These are phyloP conservation scores for Macaranga tanarius DNA, from an alignment of 441 rosid genomes.

Conservation along the genomic window DNA sequence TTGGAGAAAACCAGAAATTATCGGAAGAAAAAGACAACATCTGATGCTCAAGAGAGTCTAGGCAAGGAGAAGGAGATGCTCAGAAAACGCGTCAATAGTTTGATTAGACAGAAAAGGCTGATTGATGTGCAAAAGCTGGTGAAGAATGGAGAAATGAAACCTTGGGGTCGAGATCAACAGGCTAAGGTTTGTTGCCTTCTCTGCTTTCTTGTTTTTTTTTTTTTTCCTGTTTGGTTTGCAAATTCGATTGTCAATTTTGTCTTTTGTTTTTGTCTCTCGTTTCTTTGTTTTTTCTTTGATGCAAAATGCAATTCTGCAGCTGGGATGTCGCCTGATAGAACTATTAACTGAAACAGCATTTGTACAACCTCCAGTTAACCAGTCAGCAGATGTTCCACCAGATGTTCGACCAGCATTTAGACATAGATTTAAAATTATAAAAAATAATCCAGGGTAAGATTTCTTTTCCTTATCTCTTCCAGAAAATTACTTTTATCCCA, in stretches of 20 bases:
- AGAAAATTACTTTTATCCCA: conserved; percentile 3
- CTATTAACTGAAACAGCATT: conserved; percentile 74
- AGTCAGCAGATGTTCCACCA: conserved; percentile 61
- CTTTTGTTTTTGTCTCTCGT: not conserved
- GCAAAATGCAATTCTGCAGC: conserved; percentile 42
- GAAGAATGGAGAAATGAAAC: conserved; percentile 58
- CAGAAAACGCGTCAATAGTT: conserved; percentile 67
- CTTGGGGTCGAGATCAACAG: conserved; percentile 82
- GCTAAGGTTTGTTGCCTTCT: conserved; percentile 60
- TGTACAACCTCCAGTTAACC: conserved; percentile 76
- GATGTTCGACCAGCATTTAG: conserved; percentile 90
- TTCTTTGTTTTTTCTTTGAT: conserved; percentile 16
- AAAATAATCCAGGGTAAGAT: conserved; percentile 59
- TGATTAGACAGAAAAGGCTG: conserved; percentile 65
- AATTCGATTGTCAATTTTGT: conserved; percentile 10
- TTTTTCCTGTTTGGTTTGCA: not conserved
- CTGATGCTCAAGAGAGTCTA: conserved; percentile 42
- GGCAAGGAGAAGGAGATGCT: conserved; percentile 57
- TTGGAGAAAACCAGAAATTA: conserved; percentile 61
- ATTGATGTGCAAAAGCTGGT: conserved; percentile 65
- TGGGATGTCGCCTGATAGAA: conserved; percentile 81
- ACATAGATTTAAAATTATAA: conserved; percentile 57
- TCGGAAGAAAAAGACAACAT: conserved; percentile 39
- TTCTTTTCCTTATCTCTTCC: conserved; percentile 8
- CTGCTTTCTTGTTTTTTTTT: conserved; percentile 21